Conservation (phyloP, 495 filamentous ascomycete genomes). For the Penicillium manginii region DNA sequence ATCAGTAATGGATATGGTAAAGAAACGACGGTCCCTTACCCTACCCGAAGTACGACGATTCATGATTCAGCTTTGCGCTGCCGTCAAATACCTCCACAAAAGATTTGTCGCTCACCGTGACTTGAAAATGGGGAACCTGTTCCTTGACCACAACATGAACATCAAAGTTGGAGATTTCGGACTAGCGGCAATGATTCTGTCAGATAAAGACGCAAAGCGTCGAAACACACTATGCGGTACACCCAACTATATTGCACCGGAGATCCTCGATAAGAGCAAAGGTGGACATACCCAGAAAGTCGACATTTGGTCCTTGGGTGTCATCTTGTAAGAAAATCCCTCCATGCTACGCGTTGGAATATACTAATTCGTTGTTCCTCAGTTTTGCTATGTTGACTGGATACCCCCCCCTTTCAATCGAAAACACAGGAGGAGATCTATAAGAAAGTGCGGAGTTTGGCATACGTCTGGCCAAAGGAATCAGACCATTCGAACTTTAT, state of each 20-base stretch:
- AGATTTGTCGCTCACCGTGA: constrained; percentile 96
- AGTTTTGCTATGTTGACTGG: constrained; percentile 86
- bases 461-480: constrained; percentile 78
- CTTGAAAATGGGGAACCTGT: constrained; percentile 97
- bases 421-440: constrained; percentile 87
- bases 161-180: constrained; percentile 98
- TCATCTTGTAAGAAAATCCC: constrained; percentile 73
- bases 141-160: constrained; percentile 95
- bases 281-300: constrained; percentile 91
- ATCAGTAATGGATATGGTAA: constrained; percentile 98
- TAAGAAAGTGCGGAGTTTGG: constrained; percentile 67
- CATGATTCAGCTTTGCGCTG: constrained; percentile 90
- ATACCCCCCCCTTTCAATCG: constrained; percentile 84
- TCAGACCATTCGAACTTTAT: constrained; percentile 48
- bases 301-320: constrained; percentile 95
- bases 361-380: background rate
- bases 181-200: constrained; percentile 87
- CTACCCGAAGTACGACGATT: constrained; percentile 91
- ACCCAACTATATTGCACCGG: constrained; percentile 97
- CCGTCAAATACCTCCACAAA: constrained; percentile 95
- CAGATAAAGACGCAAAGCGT: constrained; percentile 79
- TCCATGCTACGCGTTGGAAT: background rate
- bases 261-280: constrained; percentile 77
- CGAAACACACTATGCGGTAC: constrained; percentile 95
- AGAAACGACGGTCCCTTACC: constrained; percentile 80